Evolutionary conservation across 2,329 filamentous ascomycete genomes (phyloP).

Genomic region (Cordyceps tenuipes): DNA sequence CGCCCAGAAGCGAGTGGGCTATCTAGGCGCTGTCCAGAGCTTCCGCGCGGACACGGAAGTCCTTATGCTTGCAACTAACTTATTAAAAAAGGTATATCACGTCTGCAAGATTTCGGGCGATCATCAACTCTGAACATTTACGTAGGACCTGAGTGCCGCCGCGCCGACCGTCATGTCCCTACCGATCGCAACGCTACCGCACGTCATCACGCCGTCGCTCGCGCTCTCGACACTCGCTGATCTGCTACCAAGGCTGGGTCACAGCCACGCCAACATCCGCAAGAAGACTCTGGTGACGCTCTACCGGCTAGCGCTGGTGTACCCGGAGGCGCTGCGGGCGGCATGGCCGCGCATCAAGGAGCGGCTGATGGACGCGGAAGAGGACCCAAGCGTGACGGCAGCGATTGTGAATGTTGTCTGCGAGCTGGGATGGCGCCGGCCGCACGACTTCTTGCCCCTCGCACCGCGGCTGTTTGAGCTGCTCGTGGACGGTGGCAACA

Average conservation of each 20-base stretch:
- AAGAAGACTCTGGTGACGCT: slow-evolving; percentile 96
- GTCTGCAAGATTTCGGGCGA: background rate
- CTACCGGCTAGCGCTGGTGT: slow-evolving; percentile 89
- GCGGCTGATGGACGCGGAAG: slow-evolving; percentile 76
- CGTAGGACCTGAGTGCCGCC: slow-evolving; percentile 63
- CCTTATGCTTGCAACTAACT: slow-evolving; percentile 92
- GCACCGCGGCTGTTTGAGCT: slow-evolving; percentile 89
- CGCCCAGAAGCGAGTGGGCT: slow-evolving; percentile 89
- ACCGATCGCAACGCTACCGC: slow-evolving; percentile 82
- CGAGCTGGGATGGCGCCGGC: slow-evolving; percentile 87
- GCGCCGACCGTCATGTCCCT: slow-evolving; percentile 71
- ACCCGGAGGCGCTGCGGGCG: slow-evolving; percentile 83
- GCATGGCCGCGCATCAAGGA: slow-evolving; percentile 99
- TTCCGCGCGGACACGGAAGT: slow-evolving; percentile 95
- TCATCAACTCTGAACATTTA: background rate
- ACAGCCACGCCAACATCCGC: slow-evolving; percentile 75
- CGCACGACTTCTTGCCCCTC: slow-evolving; percentile 85
- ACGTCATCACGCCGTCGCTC: slow-evolving; percentile 86
- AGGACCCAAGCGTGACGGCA: slow-evolving; percentile 88
- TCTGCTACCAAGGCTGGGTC: slow-evolving; percentile 74
- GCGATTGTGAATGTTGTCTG: slow-evolving; percentile 96
- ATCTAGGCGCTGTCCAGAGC: slow-evolving; percentile 90
- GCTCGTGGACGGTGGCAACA: slow-evolving; percentile 85
- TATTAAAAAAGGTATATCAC: slow-evolving; percentile 74
- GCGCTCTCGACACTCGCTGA: slow-evolving; percentile 85